These are phyloP conservation scores for Agroathelia rolfsii DNA, from an alignment of 1,284 basidiomycete species.

Conservation along the genomic window DNA sequence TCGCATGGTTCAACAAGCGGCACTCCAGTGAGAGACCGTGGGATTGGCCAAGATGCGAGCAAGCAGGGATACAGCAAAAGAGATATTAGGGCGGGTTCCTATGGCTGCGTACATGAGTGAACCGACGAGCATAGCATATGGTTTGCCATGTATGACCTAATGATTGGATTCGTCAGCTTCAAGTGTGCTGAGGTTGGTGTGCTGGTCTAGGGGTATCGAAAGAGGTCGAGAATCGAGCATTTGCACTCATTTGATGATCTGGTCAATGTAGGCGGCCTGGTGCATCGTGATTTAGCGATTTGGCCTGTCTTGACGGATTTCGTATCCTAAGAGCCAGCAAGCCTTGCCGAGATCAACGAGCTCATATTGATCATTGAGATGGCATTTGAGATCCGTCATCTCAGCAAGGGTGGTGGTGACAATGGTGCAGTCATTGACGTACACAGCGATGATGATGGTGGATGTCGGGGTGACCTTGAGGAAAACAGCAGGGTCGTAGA, in stretches of 20 bases:
- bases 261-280: conserved; percentile 17
- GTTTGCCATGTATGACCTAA: conserved; percentile 18
- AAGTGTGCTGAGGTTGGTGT: too few relatives aligned
- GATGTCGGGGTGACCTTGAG: conserved; percentile 11
- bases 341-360: conserved; percentile 19
- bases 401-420: conserved; percentile 11
- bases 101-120: conserved; percentile 15
- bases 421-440: conserved; percentile 24
- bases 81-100: conserved; percentile 16
- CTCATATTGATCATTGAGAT: conserved; percentile 17
- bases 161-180: too few relatives aligned
- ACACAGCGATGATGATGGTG: conserved; percentile 17
- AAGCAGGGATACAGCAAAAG: conserved; percentile 13
- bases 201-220: too few relatives aligned
- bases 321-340: conserved; percentile 20
- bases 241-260: too few relatives aligned
- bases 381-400: conserved; percentile 8
- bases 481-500: conserved; percentile 18
- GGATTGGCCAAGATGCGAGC: conserved; percentile 14
- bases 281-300: conserved; percentile 16
- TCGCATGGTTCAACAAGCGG: conserved; percentile 14
- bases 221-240: too few relatives aligned
- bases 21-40: conserved; percentile 12
- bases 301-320: conserved; percentile 13
- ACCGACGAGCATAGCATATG: conserved; percentile 13